Evolutionary conservation across 331 rosid genomes (phyloP).

Genomic region (Quercus phellos): DNA sequence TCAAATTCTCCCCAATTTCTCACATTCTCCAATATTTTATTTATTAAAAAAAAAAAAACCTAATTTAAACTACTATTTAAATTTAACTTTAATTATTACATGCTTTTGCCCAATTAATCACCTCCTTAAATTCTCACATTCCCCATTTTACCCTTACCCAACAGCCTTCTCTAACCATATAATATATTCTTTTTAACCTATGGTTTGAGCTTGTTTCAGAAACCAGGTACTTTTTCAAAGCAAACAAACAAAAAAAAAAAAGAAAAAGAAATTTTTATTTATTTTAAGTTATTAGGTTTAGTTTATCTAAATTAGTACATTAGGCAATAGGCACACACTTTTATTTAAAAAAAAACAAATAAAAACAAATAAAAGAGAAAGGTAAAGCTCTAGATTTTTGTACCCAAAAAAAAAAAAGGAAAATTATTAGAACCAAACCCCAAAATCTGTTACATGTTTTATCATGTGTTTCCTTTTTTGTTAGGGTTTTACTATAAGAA

Average conservation of each 20-base stretch:
- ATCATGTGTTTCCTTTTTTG: not conserved
- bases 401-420: not conserved
- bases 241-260: no score
- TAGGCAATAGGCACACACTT: not conserved
- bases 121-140: not conserved
- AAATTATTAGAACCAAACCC: not conserved
- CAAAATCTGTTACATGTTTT: conserved; percentile 4
- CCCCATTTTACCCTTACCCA: not conserved
- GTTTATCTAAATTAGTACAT: not conserved
- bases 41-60: not conserved
- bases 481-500: conserved; percentile 15
- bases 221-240: no score
- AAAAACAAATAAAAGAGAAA: no score
- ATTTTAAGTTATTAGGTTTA: no score
- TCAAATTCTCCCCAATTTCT: conserved; percentile 15
- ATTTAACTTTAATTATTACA: no score
- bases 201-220: not conserved
- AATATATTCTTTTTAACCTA: not conserved
- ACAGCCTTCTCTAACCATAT: not conserved
- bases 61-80: not conserved
- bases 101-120: not conserved
- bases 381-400: no score
- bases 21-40: not conserved
- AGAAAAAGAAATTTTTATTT: no score
- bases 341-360: not conserved